Percentiles rank a stretch among this genome's conserved stretches.
phyloP scores from a whole-genome alignment of 164 flowering plant genomes.

The Stephania cephalantha region DNA sequence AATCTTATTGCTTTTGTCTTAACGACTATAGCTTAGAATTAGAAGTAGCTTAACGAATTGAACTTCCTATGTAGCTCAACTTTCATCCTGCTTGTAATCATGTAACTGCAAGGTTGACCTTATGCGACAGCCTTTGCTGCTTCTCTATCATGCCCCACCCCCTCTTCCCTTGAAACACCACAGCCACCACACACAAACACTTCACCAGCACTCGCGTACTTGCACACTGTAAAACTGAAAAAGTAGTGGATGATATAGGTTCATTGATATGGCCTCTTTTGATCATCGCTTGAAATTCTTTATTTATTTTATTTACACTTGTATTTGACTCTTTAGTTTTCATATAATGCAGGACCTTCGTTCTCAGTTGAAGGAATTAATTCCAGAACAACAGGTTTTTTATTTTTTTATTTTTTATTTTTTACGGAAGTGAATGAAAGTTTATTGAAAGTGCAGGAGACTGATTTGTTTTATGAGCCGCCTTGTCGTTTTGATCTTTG shows the following conservation, averaged over 20 bases:
- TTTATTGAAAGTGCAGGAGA: not conserved
- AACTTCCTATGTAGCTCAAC: not conserved
- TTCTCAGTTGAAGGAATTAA: conserved; percentile 77
- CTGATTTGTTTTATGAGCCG: not conserved
- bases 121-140: not conserved
- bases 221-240: too few relatives aligned
- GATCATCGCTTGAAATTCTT: not conserved
- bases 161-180: too few relatives aligned
- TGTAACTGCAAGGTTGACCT: not conserved
- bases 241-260: too few relatives aligned
- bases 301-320: not conserved
- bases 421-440: not conserved
- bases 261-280: not conserved
- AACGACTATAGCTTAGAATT: too few relatives aligned
- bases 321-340: not conserved
- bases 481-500: not conserved
- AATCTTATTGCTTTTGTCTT: too few relatives aligned
- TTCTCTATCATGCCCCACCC: too few relatives aligned
- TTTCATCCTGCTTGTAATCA: not conserved
- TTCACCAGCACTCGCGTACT: too few relatives aligned
- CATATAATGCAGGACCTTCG: conserved; percentile 62
- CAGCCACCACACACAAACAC: too few relatives aligned
- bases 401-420: not conserved
- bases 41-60: too few relatives aligned
- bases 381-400: conserved; percentile 89